Percentiles rank a stretch among this genome's conserved stretches.
These are phyloP conservation scores for Moricandia moricandioides DNA, from an alignment of 345 rosid genomes.

Conservation along the genomic window DNA sequence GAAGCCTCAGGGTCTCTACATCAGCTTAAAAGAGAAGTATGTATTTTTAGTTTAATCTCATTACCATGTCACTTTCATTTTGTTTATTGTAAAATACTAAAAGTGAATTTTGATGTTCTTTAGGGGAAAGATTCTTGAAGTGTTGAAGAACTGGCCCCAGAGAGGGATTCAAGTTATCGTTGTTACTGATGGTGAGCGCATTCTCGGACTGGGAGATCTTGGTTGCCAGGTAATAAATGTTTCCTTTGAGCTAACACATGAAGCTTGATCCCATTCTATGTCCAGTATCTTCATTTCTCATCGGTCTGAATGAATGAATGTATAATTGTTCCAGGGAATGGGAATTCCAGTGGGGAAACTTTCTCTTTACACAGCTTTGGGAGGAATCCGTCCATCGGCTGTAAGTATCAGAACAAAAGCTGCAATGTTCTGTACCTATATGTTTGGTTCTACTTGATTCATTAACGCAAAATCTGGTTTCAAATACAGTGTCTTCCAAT, in stretches of 20 bases:
- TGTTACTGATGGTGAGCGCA: conserved; percentile 95
- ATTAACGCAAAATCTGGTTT: not conserved
- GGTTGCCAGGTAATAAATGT: no score
- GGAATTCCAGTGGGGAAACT: conserved; percentile 96
- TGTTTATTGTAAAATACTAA: not conserved
- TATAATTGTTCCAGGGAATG: conserved; percentile 62
- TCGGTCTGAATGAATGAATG: conserved; percentile 1
- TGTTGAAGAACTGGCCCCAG: conserved; percentile 93
- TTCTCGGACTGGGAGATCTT: conserved; percentile 96
- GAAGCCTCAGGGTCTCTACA: not conserved
- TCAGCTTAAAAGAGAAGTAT: not conserved
- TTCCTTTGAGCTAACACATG: not conserved
- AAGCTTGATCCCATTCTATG: not conserved
- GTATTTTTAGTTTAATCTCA: not conserved
- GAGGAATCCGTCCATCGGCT: conserved; percentile 87
- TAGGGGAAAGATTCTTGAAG: conserved; percentile 94
- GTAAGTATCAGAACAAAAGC: conserved; percentile 44
- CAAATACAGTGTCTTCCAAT: conserved; percentile 71
- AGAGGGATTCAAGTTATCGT: conserved; percentile 91
- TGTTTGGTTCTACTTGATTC: not conserved
- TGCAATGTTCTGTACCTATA: not conserved
- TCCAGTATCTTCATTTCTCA: no score
- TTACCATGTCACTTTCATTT: not conserved
- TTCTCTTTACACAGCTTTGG: conserved; percentile 80
- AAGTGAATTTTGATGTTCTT: conserved; percentile 22